Evolutionary conservation across 352 stramenopile species (phyloP), one percentile per base, ranked within the genome.

Genomic region (Pythium insidiosum): DNA sequence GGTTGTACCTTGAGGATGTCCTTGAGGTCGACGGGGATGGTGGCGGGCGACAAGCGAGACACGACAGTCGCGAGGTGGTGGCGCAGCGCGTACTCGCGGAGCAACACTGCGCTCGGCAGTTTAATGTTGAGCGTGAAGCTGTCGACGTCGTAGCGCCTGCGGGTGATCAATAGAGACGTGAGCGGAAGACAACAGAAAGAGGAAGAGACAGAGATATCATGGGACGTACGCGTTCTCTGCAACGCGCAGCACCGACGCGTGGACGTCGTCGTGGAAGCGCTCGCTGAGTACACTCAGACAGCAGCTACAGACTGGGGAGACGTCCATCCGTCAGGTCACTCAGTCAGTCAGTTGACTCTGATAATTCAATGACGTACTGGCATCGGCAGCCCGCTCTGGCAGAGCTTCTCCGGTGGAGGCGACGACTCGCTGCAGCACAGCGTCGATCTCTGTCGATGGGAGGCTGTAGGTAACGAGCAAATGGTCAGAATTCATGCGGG

Each of bases 61-160:
- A 76, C 47, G 18, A 48, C 45, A 10, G 23, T 24, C 20, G 58
- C 68, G 45, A 92, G 54, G 46, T 84, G 67, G 11, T 84, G 63
- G 23, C 81, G 56, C 43, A 93, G 51, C 38, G 76, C 66, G 50
- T 85, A 87, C 56, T 93, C 77, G 31, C 80, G 73, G 43, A 92
- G 62, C 24, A 92, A 36, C 28, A 89, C 68, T 30, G 80, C 61
- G 55, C 80, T 88, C 15, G 77, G 77, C 43, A 92, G 45, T 56
- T 89, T 88, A 42, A 90, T 83, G 49, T 79, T 87, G 43, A 93
- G 73, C 23, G 74, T 58, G 33, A 93, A 93, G 18, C 65, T 51
- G 24, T 67, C 70, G 10, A 74, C 73, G 38, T 88, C 73, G 56
- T 90, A 89, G 20, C 55, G 48, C 23, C 63, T 75, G 38, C 46